These are phyloP conservation scores for Fremontodendron californicum DNA, from an alignment of 345 rosid species.

Conservation along the genomic window DNA sequence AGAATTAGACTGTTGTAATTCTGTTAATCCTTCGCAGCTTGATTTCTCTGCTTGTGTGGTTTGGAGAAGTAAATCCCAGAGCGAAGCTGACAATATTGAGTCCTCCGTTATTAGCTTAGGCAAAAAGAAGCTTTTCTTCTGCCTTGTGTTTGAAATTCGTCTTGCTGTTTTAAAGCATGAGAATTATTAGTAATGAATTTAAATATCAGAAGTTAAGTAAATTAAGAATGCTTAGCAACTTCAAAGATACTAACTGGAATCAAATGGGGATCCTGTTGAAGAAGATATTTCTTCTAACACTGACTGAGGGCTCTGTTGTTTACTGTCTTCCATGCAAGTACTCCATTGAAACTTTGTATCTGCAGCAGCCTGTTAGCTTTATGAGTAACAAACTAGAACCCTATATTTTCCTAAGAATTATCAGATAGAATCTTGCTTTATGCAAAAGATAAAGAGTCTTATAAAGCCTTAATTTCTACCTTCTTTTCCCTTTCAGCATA, in stretches of 20 bases:
- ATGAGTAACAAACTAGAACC: constrained; percentile 2
- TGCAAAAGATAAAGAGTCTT: not conserved
- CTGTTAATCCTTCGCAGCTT: constrained; percentile 5
- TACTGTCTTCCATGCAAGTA: constrained; percentile 7
- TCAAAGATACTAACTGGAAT: constrained; percentile 7
- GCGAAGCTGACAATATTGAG: constrained; percentile 32
- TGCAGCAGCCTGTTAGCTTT: constrained; percentile 33
- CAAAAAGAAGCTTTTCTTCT: not conserved
- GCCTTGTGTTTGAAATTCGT: not conserved
- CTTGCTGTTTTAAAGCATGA: constrained; percentile 1
- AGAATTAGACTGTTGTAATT: constrained; percentile 14
- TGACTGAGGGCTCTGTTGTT: constrained; percentile 31
- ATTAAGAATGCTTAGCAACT: not conserved
- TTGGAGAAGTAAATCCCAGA: constrained; percentile 31
- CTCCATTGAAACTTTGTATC: constrained; percentile 20
- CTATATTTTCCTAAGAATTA: not conserved
- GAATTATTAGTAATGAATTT: not conserved
- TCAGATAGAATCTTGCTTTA: not conserved
- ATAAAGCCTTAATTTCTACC: constrained; percentile 26
- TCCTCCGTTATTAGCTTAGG: constrained; percentile 34
- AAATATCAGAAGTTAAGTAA: not conserved
- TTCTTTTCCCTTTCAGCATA: constrained; percentile 17
- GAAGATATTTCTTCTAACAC: constrained; percentile 20
- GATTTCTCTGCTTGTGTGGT: constrained; percentile 19
- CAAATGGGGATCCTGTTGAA: constrained; percentile 14